Conservation (phyloP, 2,329 filamentous ascomycete genomes). For the Trichoderma citrinoviride region DNA sequence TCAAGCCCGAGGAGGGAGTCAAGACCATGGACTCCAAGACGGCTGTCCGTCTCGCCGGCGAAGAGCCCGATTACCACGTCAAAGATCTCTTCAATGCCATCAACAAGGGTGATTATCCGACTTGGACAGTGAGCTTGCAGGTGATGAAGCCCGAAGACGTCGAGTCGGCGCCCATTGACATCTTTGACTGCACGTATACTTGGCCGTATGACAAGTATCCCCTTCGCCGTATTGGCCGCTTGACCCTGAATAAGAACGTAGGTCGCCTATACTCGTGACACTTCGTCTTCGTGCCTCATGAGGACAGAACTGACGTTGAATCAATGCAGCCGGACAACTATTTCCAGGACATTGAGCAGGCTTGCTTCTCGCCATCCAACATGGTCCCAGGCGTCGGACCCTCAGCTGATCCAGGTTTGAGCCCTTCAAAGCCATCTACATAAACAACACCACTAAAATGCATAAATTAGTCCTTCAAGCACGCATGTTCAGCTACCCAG, state of each 20-base stretch:
- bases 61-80: slow-evolving; percentile 61
- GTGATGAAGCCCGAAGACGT: slow-evolving; percentile 60
- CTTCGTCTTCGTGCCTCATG: slow-evolving; percentile 28
- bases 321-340: slow-evolving; percentile 54
- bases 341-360: slow-evolving; percentile 67
- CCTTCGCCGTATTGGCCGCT: slow-evolving; percentile 57
- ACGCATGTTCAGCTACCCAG: slow-evolving; percentile 59
- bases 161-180: slow-evolving; percentile 47
- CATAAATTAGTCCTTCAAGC: slow-evolving; percentile 50
- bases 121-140: slow-evolving; percentile 64
- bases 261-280: slow-evolving; percentile 56
- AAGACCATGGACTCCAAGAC: slow-evolving; percentile 60
- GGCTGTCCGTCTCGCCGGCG: slow-evolving; percentile 50
- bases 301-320: neutral
- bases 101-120: slow-evolving; percentile 56
- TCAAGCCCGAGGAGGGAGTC: slow-evolving; percentile 61
- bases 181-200: slow-evolving; percentile 68
- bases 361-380: slow-evolving; percentile 62
- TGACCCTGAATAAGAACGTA: slow-evolving; percentile 64
- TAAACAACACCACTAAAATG: neutral
- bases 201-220: slow-evolving; percentile 65
- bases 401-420: slow-evolving; percentile 53
- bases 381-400: slow-evolving; percentile 63
- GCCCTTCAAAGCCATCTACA: too few species aligned
- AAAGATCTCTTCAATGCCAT: slow-evolving; percentile 65